phyloP scores from a whole-genome alignment of 441 rosid species.

The Pelargonium australe region DNA sequence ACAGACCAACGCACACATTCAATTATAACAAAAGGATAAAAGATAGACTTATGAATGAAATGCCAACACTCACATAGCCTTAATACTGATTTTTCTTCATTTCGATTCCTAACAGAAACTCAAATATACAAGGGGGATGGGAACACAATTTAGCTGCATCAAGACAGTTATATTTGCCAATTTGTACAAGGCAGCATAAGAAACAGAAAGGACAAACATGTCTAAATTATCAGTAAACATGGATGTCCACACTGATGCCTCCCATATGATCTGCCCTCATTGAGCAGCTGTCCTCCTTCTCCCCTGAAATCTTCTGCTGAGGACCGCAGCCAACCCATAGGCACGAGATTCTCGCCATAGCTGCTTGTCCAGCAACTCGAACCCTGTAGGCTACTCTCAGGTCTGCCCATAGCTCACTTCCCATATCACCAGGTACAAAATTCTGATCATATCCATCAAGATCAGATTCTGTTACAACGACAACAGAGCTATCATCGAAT shows the following conservation, averaged over 20 bases:
- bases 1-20: background rate
- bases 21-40: background rate
- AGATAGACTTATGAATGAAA: background rate
- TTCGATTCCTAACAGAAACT: conserved; percentile 22
- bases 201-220: conserved; percentile 16
- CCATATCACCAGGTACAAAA: conserved; percentile 27
- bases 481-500: conserved; percentile 79
- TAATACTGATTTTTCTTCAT: conserved; percentile 4
- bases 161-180: conserved; percentile 21
- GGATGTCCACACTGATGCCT: conserved; percentile 79
- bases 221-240: conserved; percentile 50
- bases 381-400: conserved; percentile 64
- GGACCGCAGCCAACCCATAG: conserved; percentile 60
- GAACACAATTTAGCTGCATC: conserved; percentile 6
- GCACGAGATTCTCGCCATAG: conserved; percentile 76
- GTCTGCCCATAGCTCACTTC: conserved; percentile 72
- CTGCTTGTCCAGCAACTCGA: conserved; percentile 70
- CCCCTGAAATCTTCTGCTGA: conserved; percentile 44
- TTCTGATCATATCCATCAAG: conserved; percentile 62
- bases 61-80: background rate
- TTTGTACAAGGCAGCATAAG: conserved; percentile 9
- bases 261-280: conserved; percentile 40
- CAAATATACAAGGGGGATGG: conserved; percentile 25
- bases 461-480: conserved; percentile 71
- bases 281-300: conserved; percentile 41